Conservation (phyloP, 1,139 yeast genomes). For the Suhomyces taliae region DNA sequence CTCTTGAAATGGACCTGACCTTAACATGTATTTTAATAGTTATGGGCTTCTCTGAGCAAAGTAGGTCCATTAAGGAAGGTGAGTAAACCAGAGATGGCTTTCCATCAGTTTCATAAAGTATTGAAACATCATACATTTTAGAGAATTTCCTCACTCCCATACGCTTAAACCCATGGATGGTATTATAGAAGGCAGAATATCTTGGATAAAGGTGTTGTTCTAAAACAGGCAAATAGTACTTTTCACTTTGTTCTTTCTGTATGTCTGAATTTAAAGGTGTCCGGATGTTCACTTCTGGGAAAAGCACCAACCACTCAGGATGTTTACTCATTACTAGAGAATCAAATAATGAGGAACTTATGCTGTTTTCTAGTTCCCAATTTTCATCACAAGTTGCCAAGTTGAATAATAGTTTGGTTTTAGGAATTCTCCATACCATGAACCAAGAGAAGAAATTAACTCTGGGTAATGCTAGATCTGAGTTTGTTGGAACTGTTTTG, state of each 20-base stretch:
- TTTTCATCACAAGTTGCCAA: constrained; percentile 58
- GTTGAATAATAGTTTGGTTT: constrained; percentile 38
- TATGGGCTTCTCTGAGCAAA: constrained; percentile 43
- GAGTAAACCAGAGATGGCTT: constrained; percentile 15
- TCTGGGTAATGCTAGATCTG: constrained; percentile 27
- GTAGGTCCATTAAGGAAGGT: constrained; percentile 59
- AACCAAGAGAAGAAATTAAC: constrained; percentile 64
- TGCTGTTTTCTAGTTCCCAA: constrained; percentile 52
- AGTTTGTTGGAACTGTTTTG: constrained; percentile 14
- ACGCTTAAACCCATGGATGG: constrained; percentile 45
- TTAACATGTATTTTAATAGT: constrained; percentile 51
- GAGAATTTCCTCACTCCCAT: constrained; percentile 32
- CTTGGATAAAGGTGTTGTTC: constrained; percentile 66
- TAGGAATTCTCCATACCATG: constrained; percentile 56
- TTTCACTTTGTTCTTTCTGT: constrained; percentile 52
- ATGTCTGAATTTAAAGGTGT: constrained; percentile 45
- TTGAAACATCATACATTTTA: constrained; percentile 53
- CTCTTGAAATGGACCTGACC: constrained; percentile 43
- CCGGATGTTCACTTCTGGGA: constrained; percentile 75
- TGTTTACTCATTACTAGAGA: constrained; percentile 25
- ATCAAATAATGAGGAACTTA: constrained; percentile 26
- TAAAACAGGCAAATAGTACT: constrained; percentile 53
- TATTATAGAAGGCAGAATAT: constrained; percentile 52
- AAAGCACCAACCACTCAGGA: constrained; percentile 58
- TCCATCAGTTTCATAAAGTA: constrained; percentile 36